phyloP scores from a whole-genome alignment of 371 early-diverging fungal species.

The Nematocida parisii region DNA sequence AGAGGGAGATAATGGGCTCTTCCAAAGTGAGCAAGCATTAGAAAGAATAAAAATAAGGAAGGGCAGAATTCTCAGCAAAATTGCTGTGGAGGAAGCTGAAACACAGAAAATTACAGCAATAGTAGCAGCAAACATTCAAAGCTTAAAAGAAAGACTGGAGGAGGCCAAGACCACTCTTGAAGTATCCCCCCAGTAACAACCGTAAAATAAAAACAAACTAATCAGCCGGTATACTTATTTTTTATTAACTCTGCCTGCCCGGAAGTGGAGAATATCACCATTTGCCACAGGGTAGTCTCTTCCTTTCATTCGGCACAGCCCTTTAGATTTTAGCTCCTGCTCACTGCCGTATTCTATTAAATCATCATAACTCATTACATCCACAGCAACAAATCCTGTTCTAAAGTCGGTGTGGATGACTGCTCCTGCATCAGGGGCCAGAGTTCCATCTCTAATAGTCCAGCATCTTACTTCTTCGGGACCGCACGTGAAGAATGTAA shows the following conservation, averaged over 20 bases:
- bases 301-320: slow-evolving; percentile 87
- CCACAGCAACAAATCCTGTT: slow-evolving; percentile 88
- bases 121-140: slow-evolving; percentile 18
- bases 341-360: slow-evolving; percentile 78
- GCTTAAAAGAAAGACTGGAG: slow-evolving; percentile 39
- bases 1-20: slow-evolving; percentile 64
- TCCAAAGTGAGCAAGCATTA: slow-evolving; percentile 66
- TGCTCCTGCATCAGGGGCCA: slow-evolving; percentile 91
- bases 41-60: slow-evolving; percentile 65
- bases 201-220: neutral
- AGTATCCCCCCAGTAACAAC: neutral
- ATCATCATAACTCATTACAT: slow-evolving; percentile 83
- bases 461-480: slow-evolving; percentile 74
- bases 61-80: slow-evolving; percentile 55
- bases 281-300: slow-evolving; percentile 87
- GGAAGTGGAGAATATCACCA: slow-evolving; percentile 76
- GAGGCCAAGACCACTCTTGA: slow-evolving; percentile 5
- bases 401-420: slow-evolving; percentile 92
- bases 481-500: slow-evolving; percentile 94
- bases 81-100: slow-evolving; percentile 65
- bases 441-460: slow-evolving; percentile 75
- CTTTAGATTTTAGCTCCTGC: slow-evolving; percentile 81
- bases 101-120: slow-evolving; percentile 59
- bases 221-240: slow-evolving; percentile 1
- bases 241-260: slow-evolving; percentile 59